Base-by-base conservation (phyloP, 306 rosid genomes). In the Elaeagnus macrophylla region DNA sequence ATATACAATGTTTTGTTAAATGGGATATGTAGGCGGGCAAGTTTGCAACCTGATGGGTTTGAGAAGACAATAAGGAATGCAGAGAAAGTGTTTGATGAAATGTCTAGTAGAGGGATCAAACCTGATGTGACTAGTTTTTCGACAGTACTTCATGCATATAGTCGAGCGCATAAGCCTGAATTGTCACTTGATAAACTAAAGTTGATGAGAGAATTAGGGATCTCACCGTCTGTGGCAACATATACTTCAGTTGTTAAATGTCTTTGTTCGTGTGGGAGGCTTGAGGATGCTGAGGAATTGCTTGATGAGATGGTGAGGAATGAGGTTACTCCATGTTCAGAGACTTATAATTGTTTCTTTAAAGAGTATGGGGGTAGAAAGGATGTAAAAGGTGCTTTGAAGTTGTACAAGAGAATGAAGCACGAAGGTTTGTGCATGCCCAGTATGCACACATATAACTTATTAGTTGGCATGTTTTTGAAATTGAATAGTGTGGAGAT, bases 81-180 rank as follows among this genome's bases (percentile, higher is more conserved):
- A 0, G 89, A 83, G 64, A 77, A 79, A 59, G 48, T 90, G 76
- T 81, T 90, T 19, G 82, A 77, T 36, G 84, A 90, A 83, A 86
- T 90, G 97, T 73, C 57, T 1, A 12, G 46, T 61, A 79, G 83
- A 49, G 90, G 88, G 52, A 79, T 90, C 50, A 91, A 86, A 57
- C 97, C 97, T 0, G 97, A 90, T 64, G 91, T 84, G 10, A 83
- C 97, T 13, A 86, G 94, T 19, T 90, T 79, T 49, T 90, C 97
- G 0, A 84, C 74, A 1, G 78, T 83, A 41, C 88, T 90, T 70
- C 97, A 90, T 71, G 97, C 86, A 18, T 90, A 76, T 67, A 90
- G 97, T 60, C 81, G 97, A 8, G 95, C 91, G 0, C 97, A 86
- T 64, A 90, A 83, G 66, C 91, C 97, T 0, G 80, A 83, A 19